phyloP scores from a whole-genome alignment of 169 alveolate genomes.

The Plasmodium coatneyi region DNA sequence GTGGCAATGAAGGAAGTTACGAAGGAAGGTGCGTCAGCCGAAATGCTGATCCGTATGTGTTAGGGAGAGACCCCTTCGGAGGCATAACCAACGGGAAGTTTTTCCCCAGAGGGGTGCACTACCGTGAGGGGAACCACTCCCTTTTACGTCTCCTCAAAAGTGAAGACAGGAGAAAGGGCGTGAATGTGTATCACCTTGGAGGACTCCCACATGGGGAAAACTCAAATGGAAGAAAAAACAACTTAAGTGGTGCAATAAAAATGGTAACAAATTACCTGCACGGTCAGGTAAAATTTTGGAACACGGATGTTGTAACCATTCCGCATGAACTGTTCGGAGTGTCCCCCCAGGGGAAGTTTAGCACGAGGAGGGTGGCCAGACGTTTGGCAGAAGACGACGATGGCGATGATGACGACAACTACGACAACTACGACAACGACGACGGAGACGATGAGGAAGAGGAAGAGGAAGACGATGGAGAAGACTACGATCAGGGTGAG shows the following conservation, averaged over 20 bases:
- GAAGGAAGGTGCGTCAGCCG: background rate
- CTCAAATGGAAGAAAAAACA: background rate
- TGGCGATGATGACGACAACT: background rate
- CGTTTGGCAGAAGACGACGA: background rate
- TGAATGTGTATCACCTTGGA: background rate
- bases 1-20: background rate
- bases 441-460: background rate
- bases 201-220: background rate
- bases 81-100: background rate
- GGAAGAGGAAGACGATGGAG: background rate
- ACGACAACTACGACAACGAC: background rate
- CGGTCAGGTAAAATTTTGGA: background rate
- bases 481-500: background rate
- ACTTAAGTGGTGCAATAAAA: background rate
- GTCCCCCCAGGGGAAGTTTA: background rate
- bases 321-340: background rate
- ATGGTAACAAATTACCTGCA: background rate
- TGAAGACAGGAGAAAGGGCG: background rate
- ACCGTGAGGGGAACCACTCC: background rate
- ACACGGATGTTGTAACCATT: background rate
- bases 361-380: background rate
- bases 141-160: background rate
- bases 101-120: background rate
- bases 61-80: background rate
- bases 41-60: background rate